These are phyloP conservation scores for Pseudocercospora fijiensis DNA, from an alignment of 2,329 filamentous ascomycete genomes.

Conservation along the genomic window DNA sequence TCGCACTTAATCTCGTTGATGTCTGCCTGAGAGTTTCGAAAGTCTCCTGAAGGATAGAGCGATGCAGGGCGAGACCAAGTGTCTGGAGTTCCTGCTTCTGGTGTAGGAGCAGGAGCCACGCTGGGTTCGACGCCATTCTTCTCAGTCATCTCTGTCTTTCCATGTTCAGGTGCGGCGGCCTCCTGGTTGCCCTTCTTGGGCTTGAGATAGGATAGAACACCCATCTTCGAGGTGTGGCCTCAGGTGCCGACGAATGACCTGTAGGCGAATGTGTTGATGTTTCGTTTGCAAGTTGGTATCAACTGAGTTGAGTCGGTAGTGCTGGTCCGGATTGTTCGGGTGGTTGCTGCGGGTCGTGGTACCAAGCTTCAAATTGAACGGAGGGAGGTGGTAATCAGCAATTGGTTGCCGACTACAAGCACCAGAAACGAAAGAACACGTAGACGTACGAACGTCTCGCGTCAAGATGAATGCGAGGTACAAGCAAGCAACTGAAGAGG, in stretches of 20 bases:
- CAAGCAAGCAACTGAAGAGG: conserved; percentile 5
- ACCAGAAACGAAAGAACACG: conserved; percentile 21
- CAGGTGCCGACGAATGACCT: background rate
- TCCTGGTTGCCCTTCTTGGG: conserved; percentile 25
- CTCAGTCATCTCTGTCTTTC: conserved; percentile 17
- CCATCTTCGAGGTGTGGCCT: conserved; percentile 18
- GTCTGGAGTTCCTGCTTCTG: conserved; percentile 31
- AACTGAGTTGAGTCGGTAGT: background rate
- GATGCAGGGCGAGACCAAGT: conserved; percentile 39
- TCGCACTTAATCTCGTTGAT: conserved; percentile 58
- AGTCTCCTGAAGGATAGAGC: conserved; percentile 38
- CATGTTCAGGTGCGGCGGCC: conserved; percentile 11
- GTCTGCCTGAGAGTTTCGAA: conserved; percentile 43
- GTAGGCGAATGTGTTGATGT: background rate
- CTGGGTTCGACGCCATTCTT: conserved; percentile 13
- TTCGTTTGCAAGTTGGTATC: background rate
- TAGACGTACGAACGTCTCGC: conserved; percentile 14
- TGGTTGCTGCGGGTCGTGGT: conserved; percentile 3
- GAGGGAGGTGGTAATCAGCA: background rate
- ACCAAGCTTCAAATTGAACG: background rate
- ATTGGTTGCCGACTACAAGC: background rate
- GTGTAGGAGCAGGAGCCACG: conserved; percentile 20
- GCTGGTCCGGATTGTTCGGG: background rate
- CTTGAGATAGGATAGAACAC: conserved; percentile 30
- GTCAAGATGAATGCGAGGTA: background rate